Evolutionary conservation across 257 asterid genomes (phyloP), one percentile per base, ranked within the genome.

Genomic region (Lantana camara): DNA sequence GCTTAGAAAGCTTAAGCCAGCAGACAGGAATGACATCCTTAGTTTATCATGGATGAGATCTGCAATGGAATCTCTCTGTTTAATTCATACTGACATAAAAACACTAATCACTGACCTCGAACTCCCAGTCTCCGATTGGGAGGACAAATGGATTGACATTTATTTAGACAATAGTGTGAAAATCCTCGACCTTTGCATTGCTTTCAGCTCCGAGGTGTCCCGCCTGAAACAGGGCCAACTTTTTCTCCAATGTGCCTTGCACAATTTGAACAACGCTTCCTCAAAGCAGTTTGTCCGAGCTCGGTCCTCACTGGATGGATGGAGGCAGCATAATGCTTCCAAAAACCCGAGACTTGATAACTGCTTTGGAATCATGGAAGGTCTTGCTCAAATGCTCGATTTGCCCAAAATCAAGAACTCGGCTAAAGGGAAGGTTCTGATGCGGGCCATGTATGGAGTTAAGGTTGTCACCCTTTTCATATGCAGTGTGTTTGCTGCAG

Each of bases 371-470:
- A 76, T 73, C 70, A 69, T 91, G 82, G 91, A 81, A 71, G 69
- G 65, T 47, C 89, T 91, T 35, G 76, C 80, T 7, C 78, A 72
- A 64, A 83, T 84, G 21, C 79, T 88, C 27, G 75, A 86, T 80
- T 82, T 81, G 9, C 98, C 98, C 34, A 89, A 86, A 77, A 83
- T 89, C 9, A 91, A 88, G 82, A 88, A 86, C 74, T 86, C 98
- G 4, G 77, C 87, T 0, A 88, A 88, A 70, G 98, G 98, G 3
- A 84, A 81, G 76, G 83, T 88, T 47, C 64, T 91, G 77, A 91
- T 88, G 96, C 87, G 64, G 53, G 96, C 92, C 14, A 84, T 91
- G 92, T 84, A 80, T 59, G 98, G 98, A 21, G 92, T 88, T 11
- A 83, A 77, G 76, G 81, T 75, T 45, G 83, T 78, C 3, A 88